phyloP scores from a whole-genome alignment of 352 stramenopile species.

The Phytophthora tentaculata region DNA sequence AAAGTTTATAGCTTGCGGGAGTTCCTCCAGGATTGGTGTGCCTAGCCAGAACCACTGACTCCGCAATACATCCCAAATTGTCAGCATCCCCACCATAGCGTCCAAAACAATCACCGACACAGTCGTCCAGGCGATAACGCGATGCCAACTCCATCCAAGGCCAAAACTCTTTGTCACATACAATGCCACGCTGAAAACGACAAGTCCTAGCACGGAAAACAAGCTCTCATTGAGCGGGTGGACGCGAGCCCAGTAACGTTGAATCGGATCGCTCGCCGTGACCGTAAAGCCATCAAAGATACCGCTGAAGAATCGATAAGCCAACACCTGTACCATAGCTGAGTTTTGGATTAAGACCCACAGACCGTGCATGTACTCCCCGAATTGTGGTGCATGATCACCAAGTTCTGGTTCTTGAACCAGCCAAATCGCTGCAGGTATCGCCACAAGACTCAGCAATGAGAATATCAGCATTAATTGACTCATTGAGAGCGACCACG shows the following conservation, averaged over 20 bases:
- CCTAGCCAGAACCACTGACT: conserved; percentile 61
- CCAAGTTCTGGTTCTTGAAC: conserved; percentile 41
- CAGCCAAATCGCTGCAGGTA: conserved; percentile 40
- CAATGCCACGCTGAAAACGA: conserved; percentile 39
- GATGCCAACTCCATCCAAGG: conserved; percentile 47
- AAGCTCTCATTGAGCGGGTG: conserved; percentile 46
- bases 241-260: conserved; percentile 36
- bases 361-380: conserved; percentile 39
- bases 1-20: conserved; percentile 47
- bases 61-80: conserved; percentile 45
- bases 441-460: conserved; percentile 42
- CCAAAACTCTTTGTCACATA: conserved; percentile 42
- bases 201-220: conserved; percentile 43
- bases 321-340: conserved; percentile 54
- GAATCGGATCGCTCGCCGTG: conserved; percentile 39
- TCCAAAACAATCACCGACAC: conserved; percentile 41
- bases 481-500: conserved; percentile 41
- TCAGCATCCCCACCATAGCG: conserved; percentile 38
- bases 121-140: conserved; percentile 36
- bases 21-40: conserved; percentile 39
- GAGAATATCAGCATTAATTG: conserved; percentile 50
- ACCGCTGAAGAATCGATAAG: conserved; percentile 58
- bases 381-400: conserved; percentile 20
- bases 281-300: conserved; percentile 51
- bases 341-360: conserved; percentile 53